These are phyloP conservation scores for Botrytis porri DNA, from an alignment of 2,329 filamentous ascomycete genomes.

Conservation along the genomic window DNA sequence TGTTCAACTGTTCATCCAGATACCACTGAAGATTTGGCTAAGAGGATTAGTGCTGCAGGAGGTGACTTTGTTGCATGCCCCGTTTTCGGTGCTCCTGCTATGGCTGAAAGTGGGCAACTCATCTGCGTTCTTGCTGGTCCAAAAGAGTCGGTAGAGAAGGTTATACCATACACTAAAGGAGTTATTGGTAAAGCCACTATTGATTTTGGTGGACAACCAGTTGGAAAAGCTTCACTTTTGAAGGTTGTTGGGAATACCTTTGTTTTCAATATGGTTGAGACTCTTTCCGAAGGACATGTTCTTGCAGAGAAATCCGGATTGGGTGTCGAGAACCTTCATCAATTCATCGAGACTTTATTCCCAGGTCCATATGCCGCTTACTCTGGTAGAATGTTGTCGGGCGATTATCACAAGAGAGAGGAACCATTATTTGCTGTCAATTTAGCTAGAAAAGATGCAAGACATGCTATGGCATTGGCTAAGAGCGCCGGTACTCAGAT, in stretches of 20 bases:
- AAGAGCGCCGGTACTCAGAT: constrained; percentile 59
- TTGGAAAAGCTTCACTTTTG: constrained; percentile 69
- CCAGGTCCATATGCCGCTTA: constrained; percentile 75
- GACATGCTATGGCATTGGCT: constrained; percentile 70
- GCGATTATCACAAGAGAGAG: constrained; percentile 73
- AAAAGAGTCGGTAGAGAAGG: constrained; percentile 55
- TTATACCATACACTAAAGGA: constrained; percentile 68
- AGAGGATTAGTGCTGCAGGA: constrained; percentile 55
- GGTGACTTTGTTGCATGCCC: constrained; percentile 71
- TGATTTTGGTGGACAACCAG: constrained; percentile 66
- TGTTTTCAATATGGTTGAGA: constrained; percentile 69
- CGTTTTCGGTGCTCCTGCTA: constrained; percentile 69
- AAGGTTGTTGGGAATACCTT: constrained; percentile 81
- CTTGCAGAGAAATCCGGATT: constrained; percentile 79
- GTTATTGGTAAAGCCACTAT: constrained; percentile 69
- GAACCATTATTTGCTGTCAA: constrained; percentile 82
- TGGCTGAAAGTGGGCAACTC: constrained; percentile 68
- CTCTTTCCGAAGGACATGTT: constrained; percentile 73
- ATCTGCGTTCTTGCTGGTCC: constrained; percentile 72
- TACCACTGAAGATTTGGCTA: constrained; percentile 65
- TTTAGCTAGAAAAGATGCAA: constrained; percentile 76
- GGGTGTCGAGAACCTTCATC: constrained; percentile 65
- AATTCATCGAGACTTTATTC: constrained; percentile 71
- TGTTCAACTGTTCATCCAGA: constrained; percentile 87
- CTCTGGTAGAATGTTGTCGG: constrained; percentile 67